phyloP scores from a whole-genome alignment of 352 stramenopile species.

The Globisporangium sylvaticum region DNA sequence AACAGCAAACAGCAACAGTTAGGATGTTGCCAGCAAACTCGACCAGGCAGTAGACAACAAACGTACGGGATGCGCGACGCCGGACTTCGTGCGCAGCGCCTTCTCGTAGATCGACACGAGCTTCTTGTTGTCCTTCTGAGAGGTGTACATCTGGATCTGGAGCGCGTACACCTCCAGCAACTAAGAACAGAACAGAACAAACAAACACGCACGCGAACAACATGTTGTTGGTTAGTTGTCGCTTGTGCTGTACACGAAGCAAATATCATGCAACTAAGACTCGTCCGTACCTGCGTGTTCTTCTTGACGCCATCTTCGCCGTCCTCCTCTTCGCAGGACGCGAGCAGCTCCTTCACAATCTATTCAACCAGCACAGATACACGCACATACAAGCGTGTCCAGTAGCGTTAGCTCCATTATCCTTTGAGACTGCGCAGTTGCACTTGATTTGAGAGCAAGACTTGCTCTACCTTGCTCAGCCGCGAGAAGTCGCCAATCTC shows the following conservation, averaged over 20 bases:
- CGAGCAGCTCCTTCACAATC: constrained; percentile 84
- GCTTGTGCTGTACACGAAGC: background rate
- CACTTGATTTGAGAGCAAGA: background rate
- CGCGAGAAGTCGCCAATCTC: constrained; percentile 73
- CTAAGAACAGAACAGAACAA: constrained; percentile 26
- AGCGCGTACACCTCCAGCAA: constrained; percentile 92
- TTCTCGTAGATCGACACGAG: constrained; percentile 92
- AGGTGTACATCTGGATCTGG: constrained; percentile 92
- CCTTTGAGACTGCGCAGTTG: background rate
- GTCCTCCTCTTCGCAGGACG: constrained; percentile 82
- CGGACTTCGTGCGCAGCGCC: constrained; percentile 85
- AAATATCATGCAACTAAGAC: background rate
- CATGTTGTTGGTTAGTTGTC: background rate
- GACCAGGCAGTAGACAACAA: background rate
- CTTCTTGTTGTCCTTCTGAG: constrained; percentile 92
- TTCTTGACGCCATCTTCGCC: constrained; percentile 83
- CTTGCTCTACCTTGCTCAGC: constrained; percentile 52
- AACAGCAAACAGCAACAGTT: background rate
- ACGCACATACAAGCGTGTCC: background rate
- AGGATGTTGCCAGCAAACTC: background rate
- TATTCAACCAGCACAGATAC: constrained; percentile 15
- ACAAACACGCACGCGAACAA: constrained; percentile 10
- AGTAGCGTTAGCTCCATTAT: background rate
- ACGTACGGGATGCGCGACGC: constrained; percentile 83
- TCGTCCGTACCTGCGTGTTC: constrained; percentile 52